Percentiles rank a stretch among this genome's conserved stretches.
phyloP scores from a whole-genome alignment of 768 basidiomycete species.

The Gelatoporia subvermispora region DNA sequence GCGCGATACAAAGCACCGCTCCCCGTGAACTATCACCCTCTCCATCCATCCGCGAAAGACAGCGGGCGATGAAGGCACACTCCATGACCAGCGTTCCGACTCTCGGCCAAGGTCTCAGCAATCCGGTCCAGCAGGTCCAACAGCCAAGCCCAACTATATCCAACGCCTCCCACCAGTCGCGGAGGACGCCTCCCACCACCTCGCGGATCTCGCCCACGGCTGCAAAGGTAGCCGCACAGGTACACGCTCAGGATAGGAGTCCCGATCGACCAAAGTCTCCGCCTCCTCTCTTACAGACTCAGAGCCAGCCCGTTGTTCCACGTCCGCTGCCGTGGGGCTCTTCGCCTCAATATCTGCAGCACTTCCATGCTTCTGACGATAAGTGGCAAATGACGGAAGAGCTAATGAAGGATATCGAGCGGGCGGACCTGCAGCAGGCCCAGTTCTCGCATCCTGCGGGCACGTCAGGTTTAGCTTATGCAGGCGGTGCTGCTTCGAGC shows the following conservation, averaged over 20 bases:
- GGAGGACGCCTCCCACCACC: conserved; percentile 27
- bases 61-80: conserved; percentile 50
- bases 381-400: conserved; percentile 67
- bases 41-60: conserved; percentile 39
- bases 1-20: conserved; percentile 28
- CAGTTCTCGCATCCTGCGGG: conserved; percentile 31
- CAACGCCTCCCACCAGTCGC: conserved; percentile 30
- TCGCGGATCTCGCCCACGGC: conserved; percentile 28
- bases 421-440: conserved; percentile 58
- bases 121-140: conserved; percentile 33
- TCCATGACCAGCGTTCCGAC: conserved; percentile 54
- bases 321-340: conserved; percentile 58
- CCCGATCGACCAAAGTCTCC: conserved; percentile 44
- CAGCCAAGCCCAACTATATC: conserved; percentile 32
- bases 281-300: conserved; percentile 30
- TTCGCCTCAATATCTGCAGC: conserved; percentile 50
- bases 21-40: conserved; percentile 41
- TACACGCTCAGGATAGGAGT: conserved; percentile 15
- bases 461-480: conserved; percentile 42
- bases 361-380: conserved; percentile 50
- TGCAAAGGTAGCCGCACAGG: conserved; percentile 26
- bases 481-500: conserved; percentile 40
- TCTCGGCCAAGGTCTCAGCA: conserved; percentile 46
- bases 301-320: conserved; percentile 33
- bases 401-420: conserved; percentile 66